A percentile compares a stretch with the other conserved stretches of the same genome.
Evolutionary conservation across 2,329 filamentous ascomycete species (phyloP).

Genomic region (Onygenales sp.): DNA sequence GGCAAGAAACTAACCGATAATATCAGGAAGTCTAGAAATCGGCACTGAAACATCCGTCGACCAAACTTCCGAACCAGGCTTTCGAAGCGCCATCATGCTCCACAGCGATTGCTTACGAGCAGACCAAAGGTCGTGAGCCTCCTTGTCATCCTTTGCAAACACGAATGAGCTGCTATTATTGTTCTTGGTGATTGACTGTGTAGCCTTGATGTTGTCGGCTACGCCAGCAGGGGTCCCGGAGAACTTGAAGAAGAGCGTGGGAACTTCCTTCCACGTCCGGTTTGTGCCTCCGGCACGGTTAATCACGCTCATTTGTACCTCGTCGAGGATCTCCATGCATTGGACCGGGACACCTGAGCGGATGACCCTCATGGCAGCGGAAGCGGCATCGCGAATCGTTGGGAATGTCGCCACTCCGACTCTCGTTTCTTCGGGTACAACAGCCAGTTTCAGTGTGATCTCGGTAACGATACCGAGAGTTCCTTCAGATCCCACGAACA

Average conservation of each 20-base stretch:
- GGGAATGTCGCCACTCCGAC: conserved; percentile 57
- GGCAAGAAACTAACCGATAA: conserved; percentile 40
- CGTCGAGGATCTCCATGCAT: conserved; percentile 56
- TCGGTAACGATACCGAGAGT: conserved; percentile 64
- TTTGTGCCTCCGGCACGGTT: conserved; percentile 55
- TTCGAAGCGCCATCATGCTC: conserved; percentile 49
- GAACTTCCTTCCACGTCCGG: conserved; percentile 32
- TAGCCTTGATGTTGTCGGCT: conserved; percentile 62
- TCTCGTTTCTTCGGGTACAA: conserved; percentile 53
- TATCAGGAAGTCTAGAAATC: conserved; percentile 51
- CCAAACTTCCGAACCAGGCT: conserved; percentile 49
- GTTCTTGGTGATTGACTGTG: conserved; percentile 55
- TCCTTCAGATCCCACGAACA: conserved; percentile 63
- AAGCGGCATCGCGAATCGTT: conserved; percentile 51
- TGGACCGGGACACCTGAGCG: conserved; percentile 57
- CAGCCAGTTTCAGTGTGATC: conserved; percentile 57
- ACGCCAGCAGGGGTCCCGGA: conserved; percentile 71
- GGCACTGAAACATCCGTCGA: conserved; percentile 54
- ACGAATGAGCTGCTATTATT: conserved; percentile 49
- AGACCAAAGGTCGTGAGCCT: conserved; percentile 50
- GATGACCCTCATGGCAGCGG: conserved; percentile 55
- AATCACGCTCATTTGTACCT: conserved; percentile 56
- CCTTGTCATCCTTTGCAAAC: conserved; percentile 44
- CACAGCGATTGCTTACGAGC: conserved; percentile 52
- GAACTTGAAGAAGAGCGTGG: conserved; percentile 46